Conservation (phyloP, 345 rosid genomes). For the Eutrema yunnanense region DNA sequence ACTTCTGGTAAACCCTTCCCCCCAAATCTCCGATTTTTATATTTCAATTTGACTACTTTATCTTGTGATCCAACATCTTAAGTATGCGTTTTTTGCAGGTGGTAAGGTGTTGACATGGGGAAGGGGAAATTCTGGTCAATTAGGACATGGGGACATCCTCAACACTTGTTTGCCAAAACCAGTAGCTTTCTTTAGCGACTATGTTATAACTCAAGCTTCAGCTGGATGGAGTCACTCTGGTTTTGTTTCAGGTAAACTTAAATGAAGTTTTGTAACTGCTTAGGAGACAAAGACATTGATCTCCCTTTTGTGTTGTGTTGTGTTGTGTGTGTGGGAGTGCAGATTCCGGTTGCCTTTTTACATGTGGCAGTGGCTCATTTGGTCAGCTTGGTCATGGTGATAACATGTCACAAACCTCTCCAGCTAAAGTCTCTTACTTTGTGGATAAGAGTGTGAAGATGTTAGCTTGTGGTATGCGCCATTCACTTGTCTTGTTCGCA, state of each 20-base stretch:
- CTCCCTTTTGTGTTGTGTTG: not conserved
- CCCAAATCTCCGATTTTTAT: not conserved
- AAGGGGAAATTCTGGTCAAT: constrained; percentile 87
- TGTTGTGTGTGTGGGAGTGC: not conserved
- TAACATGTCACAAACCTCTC: constrained; percentile 41
- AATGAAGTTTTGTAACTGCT: not conserved
- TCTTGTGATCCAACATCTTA: not conserved
- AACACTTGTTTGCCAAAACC: constrained; percentile 44
- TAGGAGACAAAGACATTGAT: not conserved
- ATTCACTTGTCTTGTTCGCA: constrained; percentile 69
- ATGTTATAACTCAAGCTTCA: constrained; percentile 44
- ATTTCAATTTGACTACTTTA: not conserved
- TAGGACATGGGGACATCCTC: constrained; percentile 67
- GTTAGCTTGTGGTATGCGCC: constrained; percentile 92
- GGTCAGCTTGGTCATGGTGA: constrained; percentile 98
- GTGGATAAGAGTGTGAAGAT: constrained; percentile 42
- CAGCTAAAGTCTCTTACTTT: constrained; percentile 60
- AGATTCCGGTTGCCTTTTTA: constrained; percentile 58
- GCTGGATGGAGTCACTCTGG: constrained; percentile 95
- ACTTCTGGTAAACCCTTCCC: constrained; percentile 37
- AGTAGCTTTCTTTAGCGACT: constrained; percentile 33
- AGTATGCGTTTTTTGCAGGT: constrained; percentile 30
- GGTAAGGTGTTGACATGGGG: constrained; percentile 85
- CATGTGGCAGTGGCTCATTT: constrained; percentile 89
- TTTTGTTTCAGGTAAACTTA: constrained; percentile 70